Conservation (phyloP, 2,329 filamentous ascomycete species). For the Balansia obtecta region DNA sequence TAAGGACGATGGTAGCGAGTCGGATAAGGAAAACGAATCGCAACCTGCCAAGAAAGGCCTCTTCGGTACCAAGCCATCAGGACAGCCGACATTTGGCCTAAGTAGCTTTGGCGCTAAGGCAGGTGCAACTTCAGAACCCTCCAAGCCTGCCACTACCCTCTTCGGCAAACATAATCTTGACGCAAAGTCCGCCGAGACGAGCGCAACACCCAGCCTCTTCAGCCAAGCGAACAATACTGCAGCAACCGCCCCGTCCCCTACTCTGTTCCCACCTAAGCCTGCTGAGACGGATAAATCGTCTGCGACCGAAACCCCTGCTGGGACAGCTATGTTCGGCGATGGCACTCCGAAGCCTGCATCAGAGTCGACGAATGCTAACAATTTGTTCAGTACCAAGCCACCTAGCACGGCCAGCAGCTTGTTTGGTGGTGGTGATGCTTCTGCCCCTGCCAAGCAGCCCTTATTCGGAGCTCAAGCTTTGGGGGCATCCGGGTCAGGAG, state of each 20-base stretch:
- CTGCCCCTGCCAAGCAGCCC: conserved; percentile 11
- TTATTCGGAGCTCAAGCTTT: conserved; percentile 7
- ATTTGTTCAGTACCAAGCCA: conserved; percentile 16
- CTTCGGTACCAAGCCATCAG: conserved; percentile 19
- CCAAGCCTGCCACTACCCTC: conserved; percentile 14
- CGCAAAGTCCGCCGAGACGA: conserved; percentile 14
- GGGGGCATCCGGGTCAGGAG: conserved; percentile 11
- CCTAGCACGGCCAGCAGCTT: conserved; percentile 6
- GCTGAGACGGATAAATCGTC: conserved; percentile 16
- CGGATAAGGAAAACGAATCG: conserved; percentile 32
- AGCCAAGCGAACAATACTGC: conserved; percentile 1
- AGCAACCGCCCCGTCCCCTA: conserved; percentile 15
- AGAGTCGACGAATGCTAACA: conserved; percentile 5
- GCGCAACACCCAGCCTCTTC: conserved; percentile 24
- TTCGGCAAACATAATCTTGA: conserved; percentile 16
- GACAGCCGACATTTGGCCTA: conserved; percentile 17
- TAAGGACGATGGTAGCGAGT: conserved; percentile 26
- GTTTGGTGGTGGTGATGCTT: conserved; percentile 4
- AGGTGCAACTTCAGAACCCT: conserved; percentile 13
- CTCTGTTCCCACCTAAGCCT: conserved; percentile 23
- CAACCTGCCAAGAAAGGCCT: conserved; percentile 21
- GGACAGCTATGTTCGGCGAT: conserved; percentile 7
- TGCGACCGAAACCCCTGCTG: conserved; percentile 10
- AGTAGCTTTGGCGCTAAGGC: conserved; percentile 23
- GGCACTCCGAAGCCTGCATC: conserved; percentile 3